Conservation (phyloP, 495 filamentous ascomycete genomes). For the Penicillium atrosanguineum region DNA sequence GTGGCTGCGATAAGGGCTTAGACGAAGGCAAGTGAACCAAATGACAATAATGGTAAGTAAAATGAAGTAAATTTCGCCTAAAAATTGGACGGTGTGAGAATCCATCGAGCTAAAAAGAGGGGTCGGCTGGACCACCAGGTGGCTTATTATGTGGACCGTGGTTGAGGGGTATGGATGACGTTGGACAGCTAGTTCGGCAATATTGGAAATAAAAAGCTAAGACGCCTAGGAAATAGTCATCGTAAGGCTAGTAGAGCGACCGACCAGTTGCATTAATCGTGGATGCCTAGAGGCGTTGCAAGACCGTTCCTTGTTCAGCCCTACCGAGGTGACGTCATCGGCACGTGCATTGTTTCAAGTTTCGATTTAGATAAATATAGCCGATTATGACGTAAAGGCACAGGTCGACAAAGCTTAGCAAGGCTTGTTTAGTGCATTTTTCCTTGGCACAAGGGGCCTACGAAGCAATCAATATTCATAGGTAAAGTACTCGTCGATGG, state of each 20-base stretch:
- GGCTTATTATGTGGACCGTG: not conserved
- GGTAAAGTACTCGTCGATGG: too few species aligned
- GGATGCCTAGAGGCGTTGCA: not conserved
- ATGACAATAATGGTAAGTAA: not conserved
- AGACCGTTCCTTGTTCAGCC: not conserved
- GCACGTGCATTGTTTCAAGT: not conserved
- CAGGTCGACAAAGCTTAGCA: conserved; percentile 3
- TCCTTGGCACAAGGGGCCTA: not conserved
- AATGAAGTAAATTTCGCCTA: not conserved
- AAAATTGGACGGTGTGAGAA: not conserved
- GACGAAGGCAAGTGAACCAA: conserved; percentile 11
- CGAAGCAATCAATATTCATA: too few species aligned
- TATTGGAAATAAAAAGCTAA: too few species aligned
- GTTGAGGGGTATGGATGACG: not conserved
- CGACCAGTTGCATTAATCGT: not conserved
- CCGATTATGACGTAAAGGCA: not conserved
- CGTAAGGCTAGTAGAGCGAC: not conserved
- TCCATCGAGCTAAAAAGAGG: not conserved
- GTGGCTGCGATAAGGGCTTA: conserved; percentile 5
- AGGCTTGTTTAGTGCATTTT: not conserved
- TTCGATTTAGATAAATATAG: not conserved
- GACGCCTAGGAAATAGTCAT: not conserved
- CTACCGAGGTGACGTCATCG: not conserved
- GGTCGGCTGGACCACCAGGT: too few species aligned
- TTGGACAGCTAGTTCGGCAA: not conserved